phyloP scores from a whole-genome alignment of 331 rosid genomes.

The Cucumis variabilis region DNA sequence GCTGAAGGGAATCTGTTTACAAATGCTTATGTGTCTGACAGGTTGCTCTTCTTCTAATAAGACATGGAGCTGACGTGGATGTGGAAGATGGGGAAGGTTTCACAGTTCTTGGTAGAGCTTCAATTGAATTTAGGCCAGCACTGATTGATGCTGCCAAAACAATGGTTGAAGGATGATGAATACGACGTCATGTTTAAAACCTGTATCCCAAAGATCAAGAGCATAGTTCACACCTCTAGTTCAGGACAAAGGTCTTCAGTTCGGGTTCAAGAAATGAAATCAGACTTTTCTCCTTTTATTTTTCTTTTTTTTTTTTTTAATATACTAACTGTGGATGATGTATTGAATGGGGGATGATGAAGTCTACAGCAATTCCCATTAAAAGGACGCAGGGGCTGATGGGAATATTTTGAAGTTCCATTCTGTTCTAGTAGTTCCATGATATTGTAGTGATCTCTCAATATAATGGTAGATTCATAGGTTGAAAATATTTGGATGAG shows the following conservation, averaged over 20 bases:
- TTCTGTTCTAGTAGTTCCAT: background rate
- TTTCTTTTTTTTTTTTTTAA: background rate
- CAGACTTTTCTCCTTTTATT: background rate
- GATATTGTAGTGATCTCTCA: background rate
- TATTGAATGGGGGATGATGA: background rate
- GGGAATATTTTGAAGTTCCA: background rate
- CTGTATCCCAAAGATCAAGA: background rate
- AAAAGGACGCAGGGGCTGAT: background rate
- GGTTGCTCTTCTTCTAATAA: slow-evolving; percentile 79
- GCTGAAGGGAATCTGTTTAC: background rate
- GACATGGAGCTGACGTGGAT: slow-evolving; percentile 97
- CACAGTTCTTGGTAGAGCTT: slow-evolving; percentile 92
- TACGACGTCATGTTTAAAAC: background rate
- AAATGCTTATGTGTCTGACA: slow-evolving; percentile 36
- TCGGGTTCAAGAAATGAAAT: background rate
- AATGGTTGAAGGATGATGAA: slow-evolving; percentile 69
- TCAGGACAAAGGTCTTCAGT: background rate
- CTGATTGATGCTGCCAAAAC: slow-evolving; percentile 89
- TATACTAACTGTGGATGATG: background rate
- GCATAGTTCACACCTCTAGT: background rate
- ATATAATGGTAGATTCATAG: background rate
- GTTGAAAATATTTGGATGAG: background rate
- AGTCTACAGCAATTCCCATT: background rate
- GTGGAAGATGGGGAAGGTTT: slow-evolving; percentile 92
- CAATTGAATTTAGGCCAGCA: slow-evolving; percentile 59